Evolutionary conservation across 345 rosid genomes (phyloP).

Genomic region (Barbarea vulgaris): DNA sequence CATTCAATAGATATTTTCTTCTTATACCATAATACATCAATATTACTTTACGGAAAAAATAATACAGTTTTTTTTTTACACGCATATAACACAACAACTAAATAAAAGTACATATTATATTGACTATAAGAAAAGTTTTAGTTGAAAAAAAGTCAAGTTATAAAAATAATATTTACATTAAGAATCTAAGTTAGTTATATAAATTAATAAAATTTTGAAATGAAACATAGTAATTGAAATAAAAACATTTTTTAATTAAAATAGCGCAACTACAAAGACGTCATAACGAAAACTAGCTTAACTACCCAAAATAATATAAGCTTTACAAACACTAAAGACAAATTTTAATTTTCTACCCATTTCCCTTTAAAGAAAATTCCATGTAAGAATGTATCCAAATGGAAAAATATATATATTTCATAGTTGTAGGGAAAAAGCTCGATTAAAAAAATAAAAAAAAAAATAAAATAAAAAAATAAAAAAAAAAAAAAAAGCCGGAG

Average conservation of each 20-base stretch:
- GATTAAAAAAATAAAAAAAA: background rate
- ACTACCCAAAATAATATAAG: background rate
- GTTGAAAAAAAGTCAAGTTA: too few relatives aligned
- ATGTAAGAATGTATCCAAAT: constrained; percentile 15
- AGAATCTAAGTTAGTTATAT: background rate
- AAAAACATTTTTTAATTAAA: background rate
- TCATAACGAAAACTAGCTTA: background rate
- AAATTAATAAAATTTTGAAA: background rate
- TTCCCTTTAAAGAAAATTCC: constrained; percentile 4
- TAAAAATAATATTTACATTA: too few relatives aligned
- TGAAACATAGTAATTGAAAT: background rate
- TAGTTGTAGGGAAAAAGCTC: background rate
- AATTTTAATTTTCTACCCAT: background rate
- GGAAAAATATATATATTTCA: background rate
- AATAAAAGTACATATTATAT: too few relatives aligned
- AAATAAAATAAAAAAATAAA: background rate
- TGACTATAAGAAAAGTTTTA: too few relatives aligned
- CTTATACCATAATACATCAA: too few relatives aligned
- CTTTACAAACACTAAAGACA: constrained; percentile 16
- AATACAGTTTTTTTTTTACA: too few relatives aligned
- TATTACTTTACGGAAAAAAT: too few relatives aligned
- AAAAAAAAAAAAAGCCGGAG: constrained; percentile 13
- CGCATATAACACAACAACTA: background rate
- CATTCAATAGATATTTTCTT: background rate
- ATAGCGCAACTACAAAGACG: background rate